Conservation (phyloP, 2,329 filamentous ascomycete species). For the Lachnellula subtilissima region DNA sequence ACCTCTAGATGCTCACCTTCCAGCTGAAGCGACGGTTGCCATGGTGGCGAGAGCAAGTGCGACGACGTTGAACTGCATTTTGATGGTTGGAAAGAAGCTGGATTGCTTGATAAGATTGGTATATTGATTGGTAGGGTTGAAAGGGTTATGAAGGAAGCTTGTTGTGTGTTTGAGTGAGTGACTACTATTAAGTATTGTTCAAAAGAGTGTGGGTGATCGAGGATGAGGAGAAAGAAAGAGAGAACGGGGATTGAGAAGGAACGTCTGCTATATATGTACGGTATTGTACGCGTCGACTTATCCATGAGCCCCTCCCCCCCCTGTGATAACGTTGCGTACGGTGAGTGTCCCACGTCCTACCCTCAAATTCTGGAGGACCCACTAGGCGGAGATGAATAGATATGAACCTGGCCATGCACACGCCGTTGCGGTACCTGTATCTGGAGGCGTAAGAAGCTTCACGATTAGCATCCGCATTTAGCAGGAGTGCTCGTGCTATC, state of each 20-base stretch:
- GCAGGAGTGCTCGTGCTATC: too few species aligned
- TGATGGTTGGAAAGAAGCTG: conserved; percentile 22
- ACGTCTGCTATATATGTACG: conserved; percentile 13
- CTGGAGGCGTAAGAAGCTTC: too few species aligned
- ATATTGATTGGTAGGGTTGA: conserved; percentile 12
- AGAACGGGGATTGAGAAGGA: conserved; percentile 3
- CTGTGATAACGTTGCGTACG: conserved; percentile 6
- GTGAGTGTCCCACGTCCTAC: conserved; percentile 1
- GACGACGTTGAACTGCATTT: conserved; percentile 32
- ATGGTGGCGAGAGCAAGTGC: conserved; percentile 27
- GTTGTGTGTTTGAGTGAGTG: conserved; percentile 7
- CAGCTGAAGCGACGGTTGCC: conserved; percentile 25
- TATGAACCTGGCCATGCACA: conserved; percentile 1
- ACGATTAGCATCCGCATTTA: too few species aligned
- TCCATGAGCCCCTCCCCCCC: neutral
- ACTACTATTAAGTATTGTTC: conserved; percentile 19
- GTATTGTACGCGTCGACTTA: conserved; percentile 7
- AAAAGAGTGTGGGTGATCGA: conserved; percentile 31
- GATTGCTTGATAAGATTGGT: conserved; percentile 12
- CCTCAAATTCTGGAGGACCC: conserved; percentile 10
- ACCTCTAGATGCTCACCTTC: conserved; percentile 12
- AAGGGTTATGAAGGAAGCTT: conserved; percentile 7
- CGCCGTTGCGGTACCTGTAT: neutral
- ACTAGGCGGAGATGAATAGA: conserved; percentile 20
- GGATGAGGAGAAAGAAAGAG: conserved; percentile 21